Evolutionary conservation across 192 early-diverging fungal species (phyloP).

Genomic region (Backusella sp.): DNA sequence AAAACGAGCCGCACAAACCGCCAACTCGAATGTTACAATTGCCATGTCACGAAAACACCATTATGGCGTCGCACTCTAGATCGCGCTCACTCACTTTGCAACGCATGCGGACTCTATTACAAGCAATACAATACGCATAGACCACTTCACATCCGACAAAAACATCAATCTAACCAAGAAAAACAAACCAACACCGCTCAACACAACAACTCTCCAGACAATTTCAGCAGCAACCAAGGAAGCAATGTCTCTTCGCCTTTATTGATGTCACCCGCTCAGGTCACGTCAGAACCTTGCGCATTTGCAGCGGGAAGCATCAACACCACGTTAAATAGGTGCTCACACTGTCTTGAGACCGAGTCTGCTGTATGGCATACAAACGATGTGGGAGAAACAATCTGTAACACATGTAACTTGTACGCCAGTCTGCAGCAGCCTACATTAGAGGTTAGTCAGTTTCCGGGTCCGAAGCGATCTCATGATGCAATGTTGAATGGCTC

Average conservation of each 20-base stretch:
- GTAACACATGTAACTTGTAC: conserved; percentile 85
- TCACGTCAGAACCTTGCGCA: not conserved
- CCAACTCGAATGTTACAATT: conserved; percentile 61
- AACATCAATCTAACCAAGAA: conserved; percentile 10
- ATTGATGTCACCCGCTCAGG: not conserved
- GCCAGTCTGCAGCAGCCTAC: conserved; percentile 82
- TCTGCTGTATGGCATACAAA: conserved; percentile 82
- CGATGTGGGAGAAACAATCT: conserved; percentile 69
- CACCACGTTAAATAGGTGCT: conserved; percentile 33
- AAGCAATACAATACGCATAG: conserved; percentile 88
- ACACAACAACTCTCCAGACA: not conserved
- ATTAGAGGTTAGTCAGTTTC: not conserved
- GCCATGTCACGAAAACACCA: conserved; percentile 83
- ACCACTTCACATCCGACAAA: conserved; percentile 52
- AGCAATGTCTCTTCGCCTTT: not conserved
- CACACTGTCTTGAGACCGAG: conserved; percentile 70
- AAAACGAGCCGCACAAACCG: conserved; percentile 37
- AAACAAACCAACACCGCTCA: conserved; percentile 1
- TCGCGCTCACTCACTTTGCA: conserved; percentile 83
- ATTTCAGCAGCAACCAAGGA: not conserved
- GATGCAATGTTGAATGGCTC: not conserved
- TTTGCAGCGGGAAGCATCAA: not conserved
- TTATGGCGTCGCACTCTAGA: conserved; percentile 86
- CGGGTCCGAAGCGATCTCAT: conserved; percentile 7
- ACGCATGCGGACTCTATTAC: conserved; percentile 94